Conservation (phyloP, 2,329 filamentous ascomycete species). For the Ceratocystis variospora region DNA sequence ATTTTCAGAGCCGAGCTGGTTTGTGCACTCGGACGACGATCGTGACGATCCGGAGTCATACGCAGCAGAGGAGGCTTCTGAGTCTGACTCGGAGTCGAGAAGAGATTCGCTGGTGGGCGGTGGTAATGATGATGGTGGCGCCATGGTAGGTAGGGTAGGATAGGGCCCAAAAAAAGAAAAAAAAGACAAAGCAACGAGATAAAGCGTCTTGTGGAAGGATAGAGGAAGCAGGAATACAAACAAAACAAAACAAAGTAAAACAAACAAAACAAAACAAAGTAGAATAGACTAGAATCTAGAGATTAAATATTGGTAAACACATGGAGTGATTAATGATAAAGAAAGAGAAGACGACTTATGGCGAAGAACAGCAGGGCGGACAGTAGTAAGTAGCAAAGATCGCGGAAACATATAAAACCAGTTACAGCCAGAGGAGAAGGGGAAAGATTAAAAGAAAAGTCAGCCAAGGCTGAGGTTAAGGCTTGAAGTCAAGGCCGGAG, state of each 20-base stretch:
- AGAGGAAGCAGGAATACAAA: neutral
- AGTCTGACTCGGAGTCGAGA: conserved; percentile 20
- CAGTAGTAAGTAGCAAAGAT: neutral
- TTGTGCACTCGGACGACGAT: neutral
- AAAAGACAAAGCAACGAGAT: too few species aligned
- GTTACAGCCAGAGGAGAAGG: neutral
- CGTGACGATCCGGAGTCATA: conserved; percentile 8
- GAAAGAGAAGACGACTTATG: neutral
- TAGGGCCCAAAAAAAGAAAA: neutral
- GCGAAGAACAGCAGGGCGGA: neutral
- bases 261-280: too few species aligned
- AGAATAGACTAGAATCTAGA: neutral
- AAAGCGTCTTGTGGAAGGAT: neutral
- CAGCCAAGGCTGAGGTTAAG: too few species aligned
- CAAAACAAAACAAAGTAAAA: too few species aligned
- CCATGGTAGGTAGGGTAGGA: neutral
- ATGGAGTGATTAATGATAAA: neutral
- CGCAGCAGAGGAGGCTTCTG: conserved; percentile 22
- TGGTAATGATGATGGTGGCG: neutral
- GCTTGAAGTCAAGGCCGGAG: too few species aligned
- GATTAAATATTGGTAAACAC: neutral
- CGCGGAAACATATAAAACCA: neutral
- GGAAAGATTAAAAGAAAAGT: neutral
- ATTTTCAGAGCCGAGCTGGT: conserved; percentile 19
- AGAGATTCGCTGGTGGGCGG: neutral